Base-by-base conservation (phyloP, 2,329 filamentous ascomycete species). In the Monilinia fructigena region DNA sequence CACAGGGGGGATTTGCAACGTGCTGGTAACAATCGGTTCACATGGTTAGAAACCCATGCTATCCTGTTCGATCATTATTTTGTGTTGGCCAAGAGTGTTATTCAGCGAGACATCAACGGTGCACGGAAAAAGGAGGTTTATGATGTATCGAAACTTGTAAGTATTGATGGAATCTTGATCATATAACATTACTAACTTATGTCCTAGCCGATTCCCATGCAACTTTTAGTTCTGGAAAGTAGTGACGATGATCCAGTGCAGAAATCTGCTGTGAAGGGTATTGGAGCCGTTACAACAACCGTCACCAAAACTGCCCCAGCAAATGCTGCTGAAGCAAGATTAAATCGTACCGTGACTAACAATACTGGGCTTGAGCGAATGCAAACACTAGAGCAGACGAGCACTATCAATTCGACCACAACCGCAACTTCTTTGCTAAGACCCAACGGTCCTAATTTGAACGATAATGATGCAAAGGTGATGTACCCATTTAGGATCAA, bases 31-130 rank as follows among this genome's bases (percentile, higher is more conserved):
- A 96, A 91, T 76, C 88, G 93, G 66, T 95, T 98, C 75, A 89
- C 89, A 70, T 97, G 94, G 89, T 88, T 98, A 10, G 95, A 99
- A 74, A 96, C 92, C 0, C 93, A 97, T 76, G 93, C 92, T 2
- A 85, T 99, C 55, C 83, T 99, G 0, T 98, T 99, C 75, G 96
- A 99, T 74, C 93, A 99, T 78, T 99, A 97, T 77, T 84, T 99
- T 48, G 93, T 99, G 45, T 80, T 99, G 55, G 91, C 95, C 50
- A 99, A 99, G 80, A 83, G 82, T 7, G 83, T 92, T 10, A 82
- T 88, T 4, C 82, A 84, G 14, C 82, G 87, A 55, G 92, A 93
- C 73, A 86, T 88, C 55, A 84, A 87, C 55, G 86, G 85, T 58
- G 85, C 85, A n/a, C 84, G 89, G 64, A 95, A 90, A 78, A 92